Percentiles rank a stretch among this genome's conserved stretches.
Conservation (phyloP, 768 basidiomycete genomes). For the Amylocystis lapponica region DNA sequence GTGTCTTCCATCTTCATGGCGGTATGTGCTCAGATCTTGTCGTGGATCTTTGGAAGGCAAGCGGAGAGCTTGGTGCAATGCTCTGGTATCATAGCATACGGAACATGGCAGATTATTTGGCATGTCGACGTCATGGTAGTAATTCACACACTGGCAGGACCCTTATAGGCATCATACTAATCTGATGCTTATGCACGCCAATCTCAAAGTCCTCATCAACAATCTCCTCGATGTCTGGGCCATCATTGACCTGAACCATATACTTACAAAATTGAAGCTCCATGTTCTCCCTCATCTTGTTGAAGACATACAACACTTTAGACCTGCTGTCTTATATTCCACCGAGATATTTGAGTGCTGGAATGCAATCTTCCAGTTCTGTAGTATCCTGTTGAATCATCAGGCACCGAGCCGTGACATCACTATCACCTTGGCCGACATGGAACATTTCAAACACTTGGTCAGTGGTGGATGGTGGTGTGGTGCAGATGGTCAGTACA, state of each 20-base stretch:
- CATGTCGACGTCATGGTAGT: conserved; percentile 1
- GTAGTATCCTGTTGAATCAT: conserved; percentile 37
- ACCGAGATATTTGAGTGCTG: conserved; percentile 38
- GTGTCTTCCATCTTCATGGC: conserved; percentile 28
- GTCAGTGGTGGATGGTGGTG: conserved; percentile 20
- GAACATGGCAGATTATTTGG: conserved; percentile 8
- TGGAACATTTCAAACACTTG: conserved; percentile 20
- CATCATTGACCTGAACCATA: conserved; percentile 7
- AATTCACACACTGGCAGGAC: background rate
- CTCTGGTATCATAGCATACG: conserved; percentile 10
- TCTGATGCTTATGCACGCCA: too few relatives aligned
- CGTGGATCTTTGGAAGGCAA: conserved; percentile 10
- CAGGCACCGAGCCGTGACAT: conserved; percentile 28
- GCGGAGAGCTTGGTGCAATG: conserved; percentile 9
- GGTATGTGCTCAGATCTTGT: background rate
- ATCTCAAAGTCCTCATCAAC: conserved; percentile 8
- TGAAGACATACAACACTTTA: conserved; percentile 20
- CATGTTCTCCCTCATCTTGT: conserved; percentile 12
- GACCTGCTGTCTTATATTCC: conserved; percentile 28
- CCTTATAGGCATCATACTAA: too few relatives aligned
- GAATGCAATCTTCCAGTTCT: conserved; percentile 37
- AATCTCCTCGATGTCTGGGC: conserved; percentile 14
- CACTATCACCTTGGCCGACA: conserved; percentile 8
- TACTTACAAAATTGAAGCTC: conserved; percentile 14
- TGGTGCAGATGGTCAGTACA: too few relatives aligned